phyloP scores from a whole-genome alignment of 176 grass and related monocot genomes.

The Aegilops tauschii region DNA sequence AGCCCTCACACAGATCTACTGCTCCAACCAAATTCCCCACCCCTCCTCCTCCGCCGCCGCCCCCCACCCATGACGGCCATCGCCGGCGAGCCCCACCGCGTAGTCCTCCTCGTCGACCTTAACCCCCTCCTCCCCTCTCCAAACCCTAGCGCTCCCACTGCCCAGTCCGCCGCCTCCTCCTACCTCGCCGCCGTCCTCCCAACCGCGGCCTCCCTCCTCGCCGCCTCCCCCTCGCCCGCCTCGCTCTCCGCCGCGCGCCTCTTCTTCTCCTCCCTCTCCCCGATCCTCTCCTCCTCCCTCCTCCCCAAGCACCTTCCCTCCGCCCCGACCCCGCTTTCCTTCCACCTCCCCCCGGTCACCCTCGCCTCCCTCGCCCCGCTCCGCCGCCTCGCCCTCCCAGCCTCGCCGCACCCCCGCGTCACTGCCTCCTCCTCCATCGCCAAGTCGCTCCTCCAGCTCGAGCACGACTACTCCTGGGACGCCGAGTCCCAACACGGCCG shows the following conservation, averaged over 20 bases:
- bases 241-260: constrained; percentile 47
- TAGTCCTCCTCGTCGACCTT: constrained; percentile 72
- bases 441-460: constrained; percentile 65
- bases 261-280: constrained; percentile 65
- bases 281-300: constrained; percentile 59
- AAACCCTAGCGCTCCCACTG: background rate
- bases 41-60: background rate
- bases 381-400: constrained; percentile 31
- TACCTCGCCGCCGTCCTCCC: constrained; percentile 49
- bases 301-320: constrained; percentile 47
- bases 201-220: constrained; percentile 29
- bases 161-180: constrained; percentile 5
- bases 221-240: background rate
- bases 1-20: constrained; percentile 32
- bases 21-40: background rate
- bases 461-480: constrained; percentile 75
- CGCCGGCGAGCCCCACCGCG: constrained; percentile 44
- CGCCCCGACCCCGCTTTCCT: constrained; percentile 61
- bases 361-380: constrained; percentile 42
- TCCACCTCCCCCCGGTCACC: constrained; percentile 50
- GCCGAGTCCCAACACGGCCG: constrained; percentile 13
- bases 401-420: constrained; percentile 3
- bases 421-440: constrained; percentile 43
- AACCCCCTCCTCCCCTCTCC: constrained; percentile 34
- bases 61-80: constrained; percentile 29